These are phyloP conservation scores for Chaetomiaceae sp. DNA, from an alignment of 2,329 filamentous ascomycete species.

Conservation along the genomic window DNA sequence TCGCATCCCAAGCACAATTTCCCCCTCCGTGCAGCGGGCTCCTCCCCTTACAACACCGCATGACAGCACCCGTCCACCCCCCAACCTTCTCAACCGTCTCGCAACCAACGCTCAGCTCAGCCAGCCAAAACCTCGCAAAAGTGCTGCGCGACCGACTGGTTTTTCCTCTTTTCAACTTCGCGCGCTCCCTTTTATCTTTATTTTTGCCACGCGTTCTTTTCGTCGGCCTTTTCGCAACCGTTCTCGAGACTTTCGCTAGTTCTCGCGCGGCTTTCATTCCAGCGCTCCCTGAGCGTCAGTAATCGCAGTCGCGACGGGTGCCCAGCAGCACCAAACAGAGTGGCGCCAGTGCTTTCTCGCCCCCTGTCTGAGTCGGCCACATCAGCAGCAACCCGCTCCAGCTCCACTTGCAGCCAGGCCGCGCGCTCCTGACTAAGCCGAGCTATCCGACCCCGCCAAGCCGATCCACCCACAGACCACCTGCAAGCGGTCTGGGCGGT, in stretches of 20 bases:
- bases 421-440: slow-evolving; percentile 20
- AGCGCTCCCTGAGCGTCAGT: slow-evolving; percentile 4
- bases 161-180: slow-evolving; percentile 26
- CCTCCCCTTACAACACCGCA: slow-evolving; percentile 26
- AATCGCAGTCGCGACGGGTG: slow-evolving; percentile 18
- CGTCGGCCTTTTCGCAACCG: slow-evolving; percentile 21
- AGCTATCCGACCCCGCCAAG: slow-evolving; percentile 15
- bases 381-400: slow-evolving; percentile 24
- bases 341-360: slow-evolving; percentile 21
- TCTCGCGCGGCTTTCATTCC: slow-evolving; percentile 36
- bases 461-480: slow-evolving; percentile 15
- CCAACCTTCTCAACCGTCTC: slow-evolving; percentile 25
- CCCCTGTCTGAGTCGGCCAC: slow-evolving; percentile 27
- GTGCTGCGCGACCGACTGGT: slow-evolving; percentile 19
- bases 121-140: slow-evolving; percentile 23
- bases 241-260: slow-evolving; percentile 44
- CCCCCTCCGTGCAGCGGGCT: slow-evolving; percentile 23
- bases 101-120: slow-evolving; percentile 25
- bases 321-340: slow-evolving; percentile 16
- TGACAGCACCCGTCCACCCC: slow-evolving; percentile 25
- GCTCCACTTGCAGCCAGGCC: slow-evolving; percentile 2
- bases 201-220: slow-evolving; percentile 31
- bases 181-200: slow-evolving; percentile 32
- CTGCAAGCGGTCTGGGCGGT: slow-evolving; percentile 23
- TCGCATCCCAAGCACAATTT: slow-evolving; percentile 30